Base-by-base conservation (phyloP, 345 rosid species). In the Murraya koenigii region DNA sequence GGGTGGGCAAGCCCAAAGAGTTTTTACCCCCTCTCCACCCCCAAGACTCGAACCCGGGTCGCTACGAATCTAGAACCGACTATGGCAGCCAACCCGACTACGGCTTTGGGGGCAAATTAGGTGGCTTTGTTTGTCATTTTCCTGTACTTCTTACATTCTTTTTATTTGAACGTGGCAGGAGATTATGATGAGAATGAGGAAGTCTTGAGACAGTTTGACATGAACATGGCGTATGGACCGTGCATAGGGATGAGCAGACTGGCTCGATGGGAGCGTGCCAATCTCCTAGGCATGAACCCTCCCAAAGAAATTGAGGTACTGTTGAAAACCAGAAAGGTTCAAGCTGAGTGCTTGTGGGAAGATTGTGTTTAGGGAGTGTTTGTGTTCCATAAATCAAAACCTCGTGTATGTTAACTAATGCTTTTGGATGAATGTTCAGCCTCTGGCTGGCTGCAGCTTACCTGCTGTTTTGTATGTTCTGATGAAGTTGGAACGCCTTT, bases 191-290 rank as follows among this genome's bases (percentile, higher is more conserved):
- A 85, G 70, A 41, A 75, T 19, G 97, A 92, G 81, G 85, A 83
- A 62, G 80, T 83, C 56, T 75, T 92, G 54, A 89, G 89, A 85
- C 90, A 91, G 61, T 94, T 94, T 73, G 97, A 94, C 85, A 88
- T 94, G 94, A 85, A 90, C 89, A 90, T 90, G 85, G 85, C 90
- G 0, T 94, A 88, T 20, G 98, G 98, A 32, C 98, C 97, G 0
- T 94, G 98, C 74, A 59, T 91, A 59, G 96, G 98, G 60, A 90
- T 94, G 88, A 81, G 85, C 36, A 84, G 97, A 73, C 60, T 86
- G 64, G 92, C 66, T 49, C 86, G 97, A 1, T 94, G 90, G 94
- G 93, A 92, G 74, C 95, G 96, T 32, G 97, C 95, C n/a, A 67
- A 80, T 70, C 87, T 87, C 59, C 83, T 92, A 8, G 96, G 97